Percentiles rank a stretch among this genome's conserved stretches.
phyloP scores from a whole-genome alignment of 2,329 filamentous ascomycete species.

The Alternaria solani region DNA sequence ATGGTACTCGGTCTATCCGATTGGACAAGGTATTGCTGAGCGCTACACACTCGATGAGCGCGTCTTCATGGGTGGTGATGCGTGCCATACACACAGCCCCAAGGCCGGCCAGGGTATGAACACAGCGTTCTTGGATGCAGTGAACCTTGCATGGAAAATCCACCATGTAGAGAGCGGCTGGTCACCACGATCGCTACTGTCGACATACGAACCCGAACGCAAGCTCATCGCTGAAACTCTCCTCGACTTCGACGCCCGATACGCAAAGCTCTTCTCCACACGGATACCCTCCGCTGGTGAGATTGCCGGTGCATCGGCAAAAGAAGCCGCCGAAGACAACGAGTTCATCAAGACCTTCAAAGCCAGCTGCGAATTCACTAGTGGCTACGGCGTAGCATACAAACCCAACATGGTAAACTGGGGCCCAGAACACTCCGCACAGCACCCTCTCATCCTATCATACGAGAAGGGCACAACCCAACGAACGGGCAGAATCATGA shows the following conservation, averaged over 20 bases:
- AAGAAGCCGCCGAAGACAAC: conserved; percentile 62
- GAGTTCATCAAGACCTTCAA: conserved; percentile 92
- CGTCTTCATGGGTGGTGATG: conserved; percentile 71
- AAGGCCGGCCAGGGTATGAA: conserved; percentile 73
- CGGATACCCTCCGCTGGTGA: conserved; percentile 76
- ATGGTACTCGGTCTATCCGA: conserved; percentile 72
- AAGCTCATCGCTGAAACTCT: conserved; percentile 85
- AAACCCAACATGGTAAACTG: conserved; percentile 84
- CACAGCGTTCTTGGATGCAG: conserved; percentile 69
- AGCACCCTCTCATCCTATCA: conserved; percentile 74
- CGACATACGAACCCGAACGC: conserved; percentile 87
- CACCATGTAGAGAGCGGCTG: conserved; percentile 88
- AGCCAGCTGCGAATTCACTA: conserved; percentile 89
- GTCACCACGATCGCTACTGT: conserved; percentile 75
- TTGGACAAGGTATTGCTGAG: conserved; percentile 71
- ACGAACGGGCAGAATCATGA: conserved; percentile 76
- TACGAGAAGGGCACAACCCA: conserved; percentile 64
- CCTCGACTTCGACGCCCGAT: conserved; percentile 85
- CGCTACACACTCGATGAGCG: conserved; percentile 70
- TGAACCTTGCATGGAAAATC: conserved; percentile 96
- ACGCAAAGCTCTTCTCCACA: conserved; percentile 88
- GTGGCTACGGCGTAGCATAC: conserved; percentile 89
- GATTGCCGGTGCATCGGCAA: conserved; percentile 68
- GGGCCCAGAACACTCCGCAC: conserved; percentile 74
- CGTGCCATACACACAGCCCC: conserved; percentile 69